Percentiles rank a stretch among this genome's conserved stretches.
These are phyloP conservation scores for Misopates orontium DNA, from an alignment of 257 asterid genomes.

Conservation along the genomic window DNA sequence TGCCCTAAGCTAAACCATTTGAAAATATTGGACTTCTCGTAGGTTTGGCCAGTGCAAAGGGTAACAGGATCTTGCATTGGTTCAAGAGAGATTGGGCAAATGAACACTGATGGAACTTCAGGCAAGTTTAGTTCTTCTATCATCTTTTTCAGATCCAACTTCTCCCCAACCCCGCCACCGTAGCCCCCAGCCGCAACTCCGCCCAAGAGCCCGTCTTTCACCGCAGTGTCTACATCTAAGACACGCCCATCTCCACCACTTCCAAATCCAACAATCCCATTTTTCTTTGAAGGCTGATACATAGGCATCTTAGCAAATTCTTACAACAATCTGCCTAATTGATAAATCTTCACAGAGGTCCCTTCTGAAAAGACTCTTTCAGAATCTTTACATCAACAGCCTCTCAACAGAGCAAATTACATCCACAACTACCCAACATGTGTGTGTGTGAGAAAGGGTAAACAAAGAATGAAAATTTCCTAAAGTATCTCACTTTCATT, in stretches of 20 bases:
- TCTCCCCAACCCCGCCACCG: slow-evolving; percentile 48
- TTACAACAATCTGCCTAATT: slow-evolving; percentile 4
- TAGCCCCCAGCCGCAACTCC: slow-evolving; percentile 35
- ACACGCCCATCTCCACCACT: slow-evolving; percentile 44
- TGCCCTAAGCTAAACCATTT: slow-evolving; percentile 80
- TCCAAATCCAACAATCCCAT: slow-evolving; percentile 45
- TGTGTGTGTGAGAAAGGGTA: slow-evolving; percentile 33
- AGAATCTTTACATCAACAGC: slow-evolving; percentile 28
- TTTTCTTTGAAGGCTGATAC: slow-evolving; percentile 46
- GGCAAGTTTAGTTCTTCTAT: slow-evolving; percentile 58
- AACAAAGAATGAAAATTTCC: slow-evolving; percentile 28
- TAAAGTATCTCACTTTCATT: slow-evolving; percentile 50
- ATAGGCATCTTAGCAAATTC: slow-evolving; percentile 51
- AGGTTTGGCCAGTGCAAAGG: slow-evolving; percentile 84
- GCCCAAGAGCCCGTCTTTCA: slow-evolving; percentile 49
- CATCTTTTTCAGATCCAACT: slow-evolving; percentile 73
- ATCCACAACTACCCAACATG: slow-evolving; percentile 29
- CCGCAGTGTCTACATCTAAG: slow-evolving; percentile 48
- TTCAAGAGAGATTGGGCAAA: slow-evolving; percentile 77
- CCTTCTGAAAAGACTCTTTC: slow-evolving; percentile 20
- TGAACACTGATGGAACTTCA: slow-evolving; percentile 70
- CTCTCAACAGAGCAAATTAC: slow-evolving; percentile 40
- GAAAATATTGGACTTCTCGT: slow-evolving; percentile 73
- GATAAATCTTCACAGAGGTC: slow-evolving; percentile 21
- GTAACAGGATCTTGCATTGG: slow-evolving; percentile 87